These are phyloP conservation scores for Lignosus rhinocerotis DNA, from an alignment of 1,284 basidiomycete species.

Conservation along the genomic window DNA sequence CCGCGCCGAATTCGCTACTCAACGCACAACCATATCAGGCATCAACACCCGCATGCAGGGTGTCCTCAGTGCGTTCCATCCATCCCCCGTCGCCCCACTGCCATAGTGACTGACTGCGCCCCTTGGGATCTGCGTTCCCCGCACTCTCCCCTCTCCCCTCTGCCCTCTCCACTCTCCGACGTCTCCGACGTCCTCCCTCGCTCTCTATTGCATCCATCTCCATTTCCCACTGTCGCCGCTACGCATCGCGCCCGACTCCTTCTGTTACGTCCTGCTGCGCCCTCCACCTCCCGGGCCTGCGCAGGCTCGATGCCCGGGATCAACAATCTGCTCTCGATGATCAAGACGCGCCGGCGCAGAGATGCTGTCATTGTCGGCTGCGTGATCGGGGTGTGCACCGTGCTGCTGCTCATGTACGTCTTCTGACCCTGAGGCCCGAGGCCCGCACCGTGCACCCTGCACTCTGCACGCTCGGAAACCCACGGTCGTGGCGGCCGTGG, in stretches of 20 bases:
- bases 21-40: constrained; percentile 72
- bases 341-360: constrained; percentile 85
- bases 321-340: constrained; percentile 90
- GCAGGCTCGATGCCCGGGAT: constrained; percentile 90
- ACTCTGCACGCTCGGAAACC: neutral
- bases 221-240: neutral
- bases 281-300: neutral
- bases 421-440: constrained; percentile 23
- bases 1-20: constrained; percentile 89
- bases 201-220: neutral
- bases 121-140: neutral
- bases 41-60: constrained; percentile 85
- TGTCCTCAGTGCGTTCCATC: constrained; percentile 67
- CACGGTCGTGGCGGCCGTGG: neutral
- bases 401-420: constrained; percentile 81
- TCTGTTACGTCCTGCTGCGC: neutral
- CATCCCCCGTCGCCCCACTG: neutral
- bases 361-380: constrained; percentile 91
- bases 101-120: constrained; percentile 6
- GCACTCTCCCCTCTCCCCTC: too few species aligned
- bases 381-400: constrained; percentile 81
- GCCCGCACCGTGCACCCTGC: neutral
- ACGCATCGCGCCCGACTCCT: neutral
- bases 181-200: neutral
- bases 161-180: neutral